Evolutionary conservation across 495 filamentous ascomycete genomes (phyloP).

Genomic region (Xylaria cubensis): DNA sequence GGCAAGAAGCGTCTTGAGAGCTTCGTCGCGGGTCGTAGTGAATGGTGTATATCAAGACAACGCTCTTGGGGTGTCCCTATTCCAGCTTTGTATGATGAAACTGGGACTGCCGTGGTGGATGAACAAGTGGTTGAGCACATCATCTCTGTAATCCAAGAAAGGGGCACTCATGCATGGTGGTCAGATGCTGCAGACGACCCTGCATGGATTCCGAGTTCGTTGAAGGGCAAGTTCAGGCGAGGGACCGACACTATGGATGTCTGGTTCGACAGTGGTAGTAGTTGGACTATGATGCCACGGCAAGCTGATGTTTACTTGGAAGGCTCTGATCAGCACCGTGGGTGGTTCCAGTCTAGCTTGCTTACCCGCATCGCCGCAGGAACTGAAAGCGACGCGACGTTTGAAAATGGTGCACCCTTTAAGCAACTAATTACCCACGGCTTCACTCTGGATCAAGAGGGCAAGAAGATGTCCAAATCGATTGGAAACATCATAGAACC

Average conservation of each 20-base stretch:
- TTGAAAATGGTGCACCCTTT: slow-evolving; percentile 64
- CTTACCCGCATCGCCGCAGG: slow-evolving; percentile 72
- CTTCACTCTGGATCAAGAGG: slow-evolving; percentile 86
- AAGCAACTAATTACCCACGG: slow-evolving; percentile 90
- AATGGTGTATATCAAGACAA: slow-evolving; percentile 99
- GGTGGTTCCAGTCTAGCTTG: slow-evolving; percentile 99
- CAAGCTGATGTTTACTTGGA: slow-evolving; percentile 91
- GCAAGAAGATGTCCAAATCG: slow-evolving; percentile 98
- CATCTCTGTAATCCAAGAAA: slow-evolving; percentile 74
- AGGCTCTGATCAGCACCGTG: slow-evolving; percentile 93
- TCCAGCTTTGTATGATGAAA: slow-evolving; percentile 81
- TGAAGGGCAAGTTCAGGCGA: slow-evolving; percentile 65
- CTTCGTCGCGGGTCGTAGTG: slow-evolving; percentile 84
- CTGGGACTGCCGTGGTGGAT: slow-evolving; percentile 74
- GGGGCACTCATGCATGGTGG: slow-evolving; percentile 93
- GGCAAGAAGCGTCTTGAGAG: slow-evolving; percentile 77
- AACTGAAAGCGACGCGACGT: slow-evolving; percentile 33
- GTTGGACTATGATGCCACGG: slow-evolving; percentile 73
- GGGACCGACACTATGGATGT: slow-evolving; percentile 99
- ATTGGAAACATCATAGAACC: slow-evolving; percentile 89
- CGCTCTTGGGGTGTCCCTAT: slow-evolving; percentile 97
- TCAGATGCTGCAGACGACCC: slow-evolving; percentile 74
- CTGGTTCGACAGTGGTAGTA: slow-evolving; percentile 98
- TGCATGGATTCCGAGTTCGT: slow-evolving; percentile 71
- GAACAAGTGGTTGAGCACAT: slow-evolving; percentile 84